Evolutionary conservation across 495 filamentous ascomycete genomes (phyloP).

Genomic region (Elaphomyces granulatus): DNA sequence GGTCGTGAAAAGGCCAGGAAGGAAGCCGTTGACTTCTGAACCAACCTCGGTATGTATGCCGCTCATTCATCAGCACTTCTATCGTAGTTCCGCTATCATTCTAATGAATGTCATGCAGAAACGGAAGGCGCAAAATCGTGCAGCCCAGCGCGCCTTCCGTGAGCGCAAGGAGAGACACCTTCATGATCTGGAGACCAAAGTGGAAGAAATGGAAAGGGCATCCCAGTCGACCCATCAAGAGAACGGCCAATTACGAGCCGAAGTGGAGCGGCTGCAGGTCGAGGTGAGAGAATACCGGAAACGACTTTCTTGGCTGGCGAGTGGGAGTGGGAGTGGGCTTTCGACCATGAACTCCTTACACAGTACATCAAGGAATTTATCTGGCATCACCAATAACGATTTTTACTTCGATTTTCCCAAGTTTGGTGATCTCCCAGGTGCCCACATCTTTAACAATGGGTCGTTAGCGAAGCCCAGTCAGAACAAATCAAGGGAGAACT

Average conservation of each 20-base stretch:
- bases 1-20: slow-evolving; percentile 81
- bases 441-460: slow-evolving; percentile 41
- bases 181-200: slow-evolving; percentile 90
- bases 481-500: slow-evolving; percentile 14
- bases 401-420: slow-evolving; percentile 94
- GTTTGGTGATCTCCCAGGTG: slow-evolving; percentile 65
- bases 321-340: slow-evolving; percentile 26
- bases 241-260: slow-evolving; percentile 67
- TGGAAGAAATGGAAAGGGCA: slow-evolving; percentile 76
- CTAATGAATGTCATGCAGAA: slow-evolving; percentile 43
- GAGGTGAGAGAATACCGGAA: slow-evolving; percentile 87
- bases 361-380: slow-evolving; percentile 20
- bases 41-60: slow-evolving; percentile 70
- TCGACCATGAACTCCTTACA: slow-evolving; percentile 35
- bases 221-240: slow-evolving; percentile 75
- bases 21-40: slow-evolving; percentile 90
- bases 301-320: slow-evolving; percentile 49
- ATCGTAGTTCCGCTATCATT: not conserved
- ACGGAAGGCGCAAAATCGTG: slow-evolving; percentile 95
- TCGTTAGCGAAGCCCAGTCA: slow-evolving; percentile 20
- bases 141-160: slow-evolving; percentile 90
- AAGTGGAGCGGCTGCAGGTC: slow-evolving; percentile 73
- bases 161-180: slow-evolving; percentile 97
- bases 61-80: not conserved
- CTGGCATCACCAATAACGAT: slow-evolving; percentile 53